Percentiles rank a stretch among this genome's conserved stretches.
Conservation (phyloP, 345 rosid species). For the Dipteronia dyeriana region DNA sequence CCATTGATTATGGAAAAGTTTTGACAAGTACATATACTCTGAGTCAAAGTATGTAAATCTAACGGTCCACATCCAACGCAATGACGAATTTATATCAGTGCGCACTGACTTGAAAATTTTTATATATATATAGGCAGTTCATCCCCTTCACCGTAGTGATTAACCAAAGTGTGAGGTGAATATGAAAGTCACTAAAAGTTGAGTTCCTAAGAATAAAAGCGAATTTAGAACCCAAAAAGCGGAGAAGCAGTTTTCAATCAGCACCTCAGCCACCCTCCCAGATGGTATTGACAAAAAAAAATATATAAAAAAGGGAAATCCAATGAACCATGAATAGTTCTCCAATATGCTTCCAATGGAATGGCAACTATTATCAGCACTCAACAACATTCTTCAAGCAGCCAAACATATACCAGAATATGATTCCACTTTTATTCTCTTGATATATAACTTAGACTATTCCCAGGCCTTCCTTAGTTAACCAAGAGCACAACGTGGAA, state of each 20-base stretch:
- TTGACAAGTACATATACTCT: too few relatives aligned
- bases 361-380: not conserved
- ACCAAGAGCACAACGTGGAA: not conserved
- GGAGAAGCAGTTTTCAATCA: not conserved
- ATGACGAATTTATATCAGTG: too few relatives aligned
- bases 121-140: too few relatives aligned
- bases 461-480: not conserved
- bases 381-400: not conserved
- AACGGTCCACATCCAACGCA: too few relatives aligned
- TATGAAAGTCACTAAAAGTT: not conserved
- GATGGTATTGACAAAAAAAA: not conserved
- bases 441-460: not conserved
- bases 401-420: not conserved
- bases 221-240: not conserved
- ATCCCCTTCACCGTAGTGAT: not conserved
- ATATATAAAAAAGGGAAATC: not conserved
- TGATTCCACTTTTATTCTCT: not conserved
- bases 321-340: not conserved
- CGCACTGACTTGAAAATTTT: too few relatives aligned
- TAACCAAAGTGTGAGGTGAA: not conserved
- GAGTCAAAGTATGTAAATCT: too few relatives aligned
- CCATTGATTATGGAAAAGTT: too few relatives aligned
- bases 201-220: not conserved
- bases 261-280: not conserved
- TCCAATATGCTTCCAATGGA: not conserved